Evolutionary conservation across 2,329 filamentous ascomycete genomes (phyloP), one percentile per base, ranked within the genome.

Genomic region (Byssoonygena ceratinophila): DNA sequence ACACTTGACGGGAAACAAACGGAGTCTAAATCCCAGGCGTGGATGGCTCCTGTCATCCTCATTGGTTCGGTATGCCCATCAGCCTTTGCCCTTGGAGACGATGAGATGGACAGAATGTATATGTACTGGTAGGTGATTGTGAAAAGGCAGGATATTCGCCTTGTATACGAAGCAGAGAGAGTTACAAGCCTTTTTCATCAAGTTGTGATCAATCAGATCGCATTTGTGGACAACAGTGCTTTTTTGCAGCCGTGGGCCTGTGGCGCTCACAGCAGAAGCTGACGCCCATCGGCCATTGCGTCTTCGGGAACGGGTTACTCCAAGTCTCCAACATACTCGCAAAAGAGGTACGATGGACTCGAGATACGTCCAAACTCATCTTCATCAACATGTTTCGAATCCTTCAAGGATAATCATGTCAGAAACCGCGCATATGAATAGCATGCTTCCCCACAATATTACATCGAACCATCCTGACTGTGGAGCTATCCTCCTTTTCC

Each of bases 191-290:
- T 23, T 34, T 18, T 3, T 11, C 16, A 27, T 36, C 25, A 29
- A 4, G 47, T 43, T 50, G 31, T 44, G 48, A 51, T 44, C 40
- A 36, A 51, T 51, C 49, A 51, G 20, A 51, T 51, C 29, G 23
- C 3, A 29, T 16, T 23, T 36, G 44, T 25, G 25, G n/a, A 7
- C 31, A 46, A 9, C 29, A 36, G 20, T 31, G 31, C 29, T 3
- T 27, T 37, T 20, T 23, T 37, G 32, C 40, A 37, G 29, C 20
- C 18, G 39, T 51, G 40, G 29, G 31, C 37, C n/a, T 18, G 49
- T 51, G 39, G 49, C 49, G 39, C 32, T 51, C 40, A 29, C 9
- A 20, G 49, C 2, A 27, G 40, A 45, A 45, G 49, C 46, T 44
- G 49, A 45, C 20, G 47, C 39, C 37, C 39, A 29, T 51, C 49